These are phyloP conservation scores for Leucoagaricus sp. DNA, from an alignment of 1,284 basidiomycete species.

Conservation along the genomic window DNA sequence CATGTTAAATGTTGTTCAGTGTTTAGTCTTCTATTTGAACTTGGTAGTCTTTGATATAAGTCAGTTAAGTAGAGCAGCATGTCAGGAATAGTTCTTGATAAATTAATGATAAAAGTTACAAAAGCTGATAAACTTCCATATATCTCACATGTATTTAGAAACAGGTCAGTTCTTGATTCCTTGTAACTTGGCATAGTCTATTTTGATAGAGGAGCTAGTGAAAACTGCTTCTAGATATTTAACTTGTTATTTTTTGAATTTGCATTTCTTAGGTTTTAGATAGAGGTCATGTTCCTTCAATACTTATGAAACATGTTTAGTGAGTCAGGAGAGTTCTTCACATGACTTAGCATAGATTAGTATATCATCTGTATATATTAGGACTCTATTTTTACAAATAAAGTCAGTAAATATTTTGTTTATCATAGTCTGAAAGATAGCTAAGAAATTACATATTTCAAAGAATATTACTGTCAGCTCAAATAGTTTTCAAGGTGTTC, in stretches of 20 bases:
- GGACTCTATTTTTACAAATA: slow-evolving; percentile 5
- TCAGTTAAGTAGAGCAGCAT: neutral
- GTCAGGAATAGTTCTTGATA: slow-evolving; percentile 4
- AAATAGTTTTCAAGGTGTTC: neutral
- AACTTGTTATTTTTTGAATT: too few species aligned
- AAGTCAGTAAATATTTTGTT: slow-evolving; percentile 2
- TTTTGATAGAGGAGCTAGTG: too few species aligned
- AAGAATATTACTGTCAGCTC: slow-evolving; percentile 19
- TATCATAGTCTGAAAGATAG: slow-evolving; percentile 18
- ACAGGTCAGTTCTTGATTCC: slow-evolving; percentile 30
- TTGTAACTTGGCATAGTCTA: too few species aligned
- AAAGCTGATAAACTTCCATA: slow-evolving; percentile 26
- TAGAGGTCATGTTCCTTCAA: slow-evolving; percentile 12
- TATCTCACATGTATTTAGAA: slow-evolving; percentile 22
- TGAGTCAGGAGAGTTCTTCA: slow-evolving; percentile 8
- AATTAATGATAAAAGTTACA: slow-evolving; percentile 17
- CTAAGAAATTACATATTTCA: slow-evolving; percentile 14
- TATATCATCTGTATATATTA: slow-evolving; percentile 24
- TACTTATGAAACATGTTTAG: slow-evolving; percentile 14
- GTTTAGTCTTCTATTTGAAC: neutral
- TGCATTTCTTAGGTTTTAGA: neutral
- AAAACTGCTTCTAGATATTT: too few species aligned
- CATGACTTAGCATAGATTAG: slow-evolving; percentile 15
- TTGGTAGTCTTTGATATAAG: slow-evolving; percentile 1
- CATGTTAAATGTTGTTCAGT: slow-evolving; percentile 2